Evolutionary conservation across 2,329 filamentous ascomycete species (phyloP).

Genomic region (Podosphaera xanthii): DNA sequence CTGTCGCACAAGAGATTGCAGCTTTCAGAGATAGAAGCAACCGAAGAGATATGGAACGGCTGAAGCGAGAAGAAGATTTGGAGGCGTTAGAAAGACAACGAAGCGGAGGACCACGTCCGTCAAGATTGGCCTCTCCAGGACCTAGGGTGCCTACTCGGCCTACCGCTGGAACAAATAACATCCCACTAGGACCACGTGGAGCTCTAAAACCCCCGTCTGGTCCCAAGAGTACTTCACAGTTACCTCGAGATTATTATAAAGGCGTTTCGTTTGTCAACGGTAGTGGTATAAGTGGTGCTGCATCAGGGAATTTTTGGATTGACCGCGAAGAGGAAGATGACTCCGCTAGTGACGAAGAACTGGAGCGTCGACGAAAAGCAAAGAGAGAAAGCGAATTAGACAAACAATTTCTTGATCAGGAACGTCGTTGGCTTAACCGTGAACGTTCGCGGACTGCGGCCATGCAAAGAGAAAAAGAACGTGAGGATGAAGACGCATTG

Average conservation of each 20-base stretch:
- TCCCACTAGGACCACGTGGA: slow-evolving; percentile 52
- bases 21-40: slow-evolving; percentile 86
- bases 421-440: slow-evolving; percentile 75
- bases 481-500: slow-evolving; percentile 53
- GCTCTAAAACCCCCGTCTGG: slow-evolving; percentile 56
- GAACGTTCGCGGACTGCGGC: slow-evolving; percentile 69
- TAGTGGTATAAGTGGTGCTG: slow-evolving; percentile 37
- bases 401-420: slow-evolving; percentile 61
- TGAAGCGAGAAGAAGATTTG: slow-evolving; percentile 76
- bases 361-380: slow-evolving; percentile 47
- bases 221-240: slow-evolving; percentile 37
- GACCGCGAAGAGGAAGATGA: slow-evolving; percentile 66
- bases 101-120: slow-evolving; percentile 40
- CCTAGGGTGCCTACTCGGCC: slow-evolving; percentile 30
- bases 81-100: slow-evolving; percentile 65
- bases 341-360: slow-evolving; percentile 66
- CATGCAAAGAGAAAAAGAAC: slow-evolving; percentile 60
- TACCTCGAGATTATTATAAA: slow-evolving; percentile 51
- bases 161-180: slow-evolving; percentile 42
- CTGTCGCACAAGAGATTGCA: slow-evolving; percentile 79
- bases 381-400: slow-evolving; percentile 58
- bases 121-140: slow-evolving; percentile 48
- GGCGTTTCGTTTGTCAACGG: slow-evolving; percentile 69
- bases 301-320: slow-evolving; percentile 22
- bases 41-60: slow-evolving; percentile 65